phyloP scores from a whole-genome alignment of 805 yeast genomes.

The Lachancea fermentati region DNA sequence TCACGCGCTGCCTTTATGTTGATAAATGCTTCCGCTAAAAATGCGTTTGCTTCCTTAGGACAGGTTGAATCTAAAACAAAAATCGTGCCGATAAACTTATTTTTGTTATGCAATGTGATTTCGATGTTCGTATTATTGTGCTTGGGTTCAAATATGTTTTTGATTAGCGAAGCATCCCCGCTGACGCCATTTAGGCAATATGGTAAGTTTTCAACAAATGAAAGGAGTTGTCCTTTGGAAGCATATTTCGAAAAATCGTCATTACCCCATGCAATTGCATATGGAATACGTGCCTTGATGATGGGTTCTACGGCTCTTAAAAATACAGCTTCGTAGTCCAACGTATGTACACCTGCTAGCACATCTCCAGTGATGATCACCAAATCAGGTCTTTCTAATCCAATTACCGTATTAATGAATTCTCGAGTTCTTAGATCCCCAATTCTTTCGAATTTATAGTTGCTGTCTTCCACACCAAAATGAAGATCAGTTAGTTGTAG shows the following conservation, averaged over 20 bases:
- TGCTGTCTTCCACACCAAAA: slow-evolving; percentile 43
- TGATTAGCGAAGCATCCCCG: slow-evolving; percentile 37
- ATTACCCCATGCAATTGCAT: slow-evolving; percentile 54
- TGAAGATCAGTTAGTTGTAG: slow-evolving; percentile 65
- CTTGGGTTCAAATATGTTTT: not conserved
- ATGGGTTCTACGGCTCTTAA: slow-evolving; percentile 54
- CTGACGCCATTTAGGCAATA: slow-evolving; percentile 42
- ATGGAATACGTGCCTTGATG: slow-evolving; percentile 49
- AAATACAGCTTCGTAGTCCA: slow-evolving; percentile 57
- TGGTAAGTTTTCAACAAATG: slow-evolving; percentile 42
- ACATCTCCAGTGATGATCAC: slow-evolving; percentile 60
- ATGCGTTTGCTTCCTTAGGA: slow-evolving; percentile 1
- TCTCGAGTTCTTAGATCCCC: slow-evolving; percentile 50
- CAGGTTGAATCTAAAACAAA: slow-evolving; percentile 13
- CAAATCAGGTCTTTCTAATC: slow-evolving; percentile 53
- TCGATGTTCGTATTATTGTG: slow-evolving; percentile 2
- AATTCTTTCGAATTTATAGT: slow-evolving; percentile 24
- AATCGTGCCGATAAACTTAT: slow-evolving; percentile 4
- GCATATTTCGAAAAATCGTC: slow-evolving; percentile 54
- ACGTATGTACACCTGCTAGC: slow-evolving; percentile 50
- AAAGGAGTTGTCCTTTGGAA: slow-evolving; percentile 40
- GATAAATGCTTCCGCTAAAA: slow-evolving; percentile 2
- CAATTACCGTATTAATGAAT: slow-evolving; percentile 48
- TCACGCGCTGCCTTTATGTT: not conserved
- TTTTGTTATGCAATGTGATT: not conserved